Percentiles rank a stretch among this genome's conserved stretches.
These are phyloP conservation scores for Phaffia rhodozyma DNA, from an alignment of 1,284 basidiomycete genomes.

Conservation along the genomic window DNA sequence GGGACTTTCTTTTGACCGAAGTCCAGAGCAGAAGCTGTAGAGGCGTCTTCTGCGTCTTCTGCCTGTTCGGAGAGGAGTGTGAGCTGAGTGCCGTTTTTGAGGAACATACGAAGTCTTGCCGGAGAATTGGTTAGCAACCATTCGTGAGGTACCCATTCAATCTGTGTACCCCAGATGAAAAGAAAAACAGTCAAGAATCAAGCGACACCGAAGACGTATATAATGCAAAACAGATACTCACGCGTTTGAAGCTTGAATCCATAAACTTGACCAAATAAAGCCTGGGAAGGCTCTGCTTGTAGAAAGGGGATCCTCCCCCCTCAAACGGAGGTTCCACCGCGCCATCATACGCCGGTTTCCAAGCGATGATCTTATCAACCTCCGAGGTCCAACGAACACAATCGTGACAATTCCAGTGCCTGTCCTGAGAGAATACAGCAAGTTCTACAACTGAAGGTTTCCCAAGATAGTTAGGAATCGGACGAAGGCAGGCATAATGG, in stretches of 20 bases:
- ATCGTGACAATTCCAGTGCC: slow-evolving; percentile 13
- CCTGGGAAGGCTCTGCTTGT: slow-evolving; percentile 3
- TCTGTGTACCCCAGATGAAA: neutral
- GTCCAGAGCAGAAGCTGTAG: neutral
- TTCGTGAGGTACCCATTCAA: slow-evolving; percentile 29
- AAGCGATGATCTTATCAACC: slow-evolving; percentile 18
- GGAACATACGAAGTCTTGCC: slow-evolving; percentile 61
- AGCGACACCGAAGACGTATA: neutral
- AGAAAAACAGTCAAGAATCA: neutral
- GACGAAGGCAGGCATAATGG: neutral
- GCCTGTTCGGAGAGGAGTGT: slow-evolving; percentile 43
- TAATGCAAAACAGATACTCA: neutral
- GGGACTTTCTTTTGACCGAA: neutral
- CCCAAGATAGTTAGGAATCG: neutral
- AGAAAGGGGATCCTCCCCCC: neutral
- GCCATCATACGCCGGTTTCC: slow-evolving; percentile 4
- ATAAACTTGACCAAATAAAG: slow-evolving; percentile 18
- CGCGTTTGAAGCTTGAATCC: slow-evolving; percentile 10
- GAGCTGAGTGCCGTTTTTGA: slow-evolving; percentile 56
- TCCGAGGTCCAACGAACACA: slow-evolving; percentile 12
- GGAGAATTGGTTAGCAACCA: slow-evolving; percentile 59
- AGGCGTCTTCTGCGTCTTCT: slow-evolving; percentile 22
- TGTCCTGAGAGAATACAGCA: slow-evolving; percentile 11
- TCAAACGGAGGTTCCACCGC: neutral
- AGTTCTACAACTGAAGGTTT: neutral